Percentiles rank a stretch among this genome's conserved stretches.
phyloP scores from a whole-genome alignment of 345 rosid genomes.

The Eucalyptus sideroxylon region DNA sequence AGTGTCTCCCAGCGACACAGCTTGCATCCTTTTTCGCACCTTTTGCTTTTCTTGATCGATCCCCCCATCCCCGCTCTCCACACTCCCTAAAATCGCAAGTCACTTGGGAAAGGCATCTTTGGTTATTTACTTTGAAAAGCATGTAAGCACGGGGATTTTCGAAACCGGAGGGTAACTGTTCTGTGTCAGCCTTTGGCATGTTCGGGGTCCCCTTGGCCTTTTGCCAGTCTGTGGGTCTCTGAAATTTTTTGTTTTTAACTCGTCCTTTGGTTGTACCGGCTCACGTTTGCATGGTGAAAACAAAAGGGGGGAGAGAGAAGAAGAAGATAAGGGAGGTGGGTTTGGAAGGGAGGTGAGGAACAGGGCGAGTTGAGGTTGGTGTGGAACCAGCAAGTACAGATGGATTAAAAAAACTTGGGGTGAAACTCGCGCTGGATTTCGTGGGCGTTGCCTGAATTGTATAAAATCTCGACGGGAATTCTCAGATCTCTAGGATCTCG shows the following conservation, averaged over 20 bases:
- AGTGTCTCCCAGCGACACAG: not conserved
- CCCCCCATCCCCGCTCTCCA: not conserved
- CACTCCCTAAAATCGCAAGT: not conserved
- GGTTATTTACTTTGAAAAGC: not conserved
- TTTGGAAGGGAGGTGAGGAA: not conserved
- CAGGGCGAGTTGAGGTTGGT: not conserved
- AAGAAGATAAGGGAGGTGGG: not conserved
- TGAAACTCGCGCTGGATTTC: not conserved
- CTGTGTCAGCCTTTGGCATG: not conserved
- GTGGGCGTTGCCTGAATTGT: not conserved
- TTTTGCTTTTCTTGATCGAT: not conserved
- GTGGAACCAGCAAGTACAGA: not conserved
- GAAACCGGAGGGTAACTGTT: not conserved
- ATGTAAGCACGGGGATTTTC: not conserved
- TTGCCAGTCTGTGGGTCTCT: not conserved
- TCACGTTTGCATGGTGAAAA: not conserved
- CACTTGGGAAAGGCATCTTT: not conserved
- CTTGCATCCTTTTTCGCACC: not conserved
- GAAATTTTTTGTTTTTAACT: not conserved
- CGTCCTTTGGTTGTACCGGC: not conserved
- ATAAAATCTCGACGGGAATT: not conserved
- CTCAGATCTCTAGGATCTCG: constrained; percentile 30
- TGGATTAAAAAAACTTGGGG: not conserved
- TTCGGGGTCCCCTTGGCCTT: not conserved
- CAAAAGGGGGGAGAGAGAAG: not conserved